Percentiles rank a stretch among this genome's conserved stretches.
Conservation (phyloP, 2,329 filamentous ascomycete species). For the Nothophoma quercina region DNA sequence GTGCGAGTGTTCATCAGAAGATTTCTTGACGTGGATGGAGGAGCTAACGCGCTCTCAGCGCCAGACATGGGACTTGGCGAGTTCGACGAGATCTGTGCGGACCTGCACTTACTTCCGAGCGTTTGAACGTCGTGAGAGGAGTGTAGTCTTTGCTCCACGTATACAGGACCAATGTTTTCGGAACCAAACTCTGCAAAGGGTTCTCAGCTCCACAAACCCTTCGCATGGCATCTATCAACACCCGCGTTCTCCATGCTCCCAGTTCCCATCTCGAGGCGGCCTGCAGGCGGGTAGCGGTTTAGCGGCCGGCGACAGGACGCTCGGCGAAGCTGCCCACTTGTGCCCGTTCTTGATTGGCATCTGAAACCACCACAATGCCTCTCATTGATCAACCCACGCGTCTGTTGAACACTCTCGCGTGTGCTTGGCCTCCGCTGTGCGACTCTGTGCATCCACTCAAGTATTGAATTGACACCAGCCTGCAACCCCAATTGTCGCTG, state of each 20-base stretch:
- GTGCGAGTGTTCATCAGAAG: conserved; percentile 37
- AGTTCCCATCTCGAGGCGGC: conserved; percentile 20
- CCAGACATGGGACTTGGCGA: conserved; percentile 29
- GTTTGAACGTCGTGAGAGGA: conserved; percentile 6
- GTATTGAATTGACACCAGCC: conserved; percentile 25
- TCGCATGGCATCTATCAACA: conserved; percentile 3
- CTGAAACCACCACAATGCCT: conserved; percentile 38
- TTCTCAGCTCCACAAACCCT: neutral
- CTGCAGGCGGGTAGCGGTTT: conserved; percentile 22
- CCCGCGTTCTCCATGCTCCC: conserved; percentile 5
- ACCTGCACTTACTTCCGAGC: conserved; percentile 15
- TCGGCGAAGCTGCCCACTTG: conserved; percentile 30
- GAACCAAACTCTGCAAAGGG: neutral
- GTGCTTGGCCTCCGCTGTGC: conserved; percentile 36
- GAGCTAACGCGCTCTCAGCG: conserved; percentile 34
- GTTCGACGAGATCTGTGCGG: conserved; percentile 23
- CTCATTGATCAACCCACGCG: conserved; percentile 34
- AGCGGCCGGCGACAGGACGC: conserved; percentile 26
- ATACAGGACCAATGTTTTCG: too few relatives aligned
- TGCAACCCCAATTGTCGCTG: conserved; percentile 19
- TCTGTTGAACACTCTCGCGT: conserved; percentile 42
- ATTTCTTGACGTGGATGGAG: conserved; percentile 43
- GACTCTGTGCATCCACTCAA: conserved; percentile 14
- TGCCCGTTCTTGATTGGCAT: conserved; percentile 34
- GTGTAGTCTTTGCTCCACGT: too few relatives aligned